Base-by-base conservation (phyloP, 192 early-diverging fungal genomes). In the Coemansia interrupta region DNA sequence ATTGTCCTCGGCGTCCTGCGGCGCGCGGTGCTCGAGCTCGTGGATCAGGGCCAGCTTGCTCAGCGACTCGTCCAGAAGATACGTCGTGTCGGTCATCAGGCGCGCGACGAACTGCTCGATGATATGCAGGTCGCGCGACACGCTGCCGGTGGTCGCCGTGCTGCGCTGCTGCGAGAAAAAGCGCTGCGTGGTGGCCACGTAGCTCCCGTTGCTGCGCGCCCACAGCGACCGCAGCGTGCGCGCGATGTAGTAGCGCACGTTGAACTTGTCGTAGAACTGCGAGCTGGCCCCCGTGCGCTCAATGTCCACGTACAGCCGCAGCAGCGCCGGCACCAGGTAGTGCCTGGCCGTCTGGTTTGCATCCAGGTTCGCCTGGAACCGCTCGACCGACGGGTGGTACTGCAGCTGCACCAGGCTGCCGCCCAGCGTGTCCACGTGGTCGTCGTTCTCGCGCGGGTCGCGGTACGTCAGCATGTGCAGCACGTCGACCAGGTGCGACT, bases 191-290 rank as follows among this genome's bases (percentile, higher is more conserved):
- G 67, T 70, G 4, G 53, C 54, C 0, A 73, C 76, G 18, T 79
- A 67, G 32, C 26, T 61, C 36, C n/a, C 41, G 59, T 8, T 8
- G 11, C 56, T 58, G 8, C 67, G 66, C 0, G 76, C 62, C 76
- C 76, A 79, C 60, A 79, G 54, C 11, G 66, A 61, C 7, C 93
- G 93, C 65, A 97, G 83, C 9, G 94, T 89, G 60, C 95, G 91
- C 8, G 88, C 88, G 53, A 99, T 95, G 60, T 96, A 89, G 82
- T 97, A 97, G 29, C 96, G 87, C 61, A 95, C 94, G 72, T 91
- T 96, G 79, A 97, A 96, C 73, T 99, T 99, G 72, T 99, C 96
- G 65, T 96, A 99, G 63, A 99, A 99, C 68, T 96, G 94, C 4
- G 90, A 88, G 61, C 85, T 85, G 2, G 86, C 83, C 15, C 96